A percentile compares a stretch with the other conserved stretches of the same genome.
Conservation (phyloP, 169 alveolate species). For the Eimeria brunetti region DNA sequence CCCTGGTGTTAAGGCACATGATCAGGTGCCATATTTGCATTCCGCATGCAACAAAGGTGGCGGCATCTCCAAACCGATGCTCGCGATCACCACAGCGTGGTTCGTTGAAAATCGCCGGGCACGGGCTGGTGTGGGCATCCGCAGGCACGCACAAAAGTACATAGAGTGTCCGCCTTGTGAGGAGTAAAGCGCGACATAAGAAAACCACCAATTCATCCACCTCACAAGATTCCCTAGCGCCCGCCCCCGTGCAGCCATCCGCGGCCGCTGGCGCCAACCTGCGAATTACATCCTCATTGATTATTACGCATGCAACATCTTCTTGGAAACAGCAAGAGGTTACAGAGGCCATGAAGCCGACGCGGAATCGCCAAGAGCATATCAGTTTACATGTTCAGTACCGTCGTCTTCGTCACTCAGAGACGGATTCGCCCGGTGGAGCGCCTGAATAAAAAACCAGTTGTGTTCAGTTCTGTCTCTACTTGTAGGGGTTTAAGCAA, state of each 20-base stretch:
- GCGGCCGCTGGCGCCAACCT: not conserved
- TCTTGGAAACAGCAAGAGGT: constrained; percentile 33
- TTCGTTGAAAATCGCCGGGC: not conserved
- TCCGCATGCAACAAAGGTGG: constrained; percentile 51
- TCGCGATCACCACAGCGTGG: not conserved
- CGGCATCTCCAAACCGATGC: constrained; percentile 51
- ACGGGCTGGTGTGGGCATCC: not conserved
- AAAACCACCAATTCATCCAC: constrained; percentile 35
- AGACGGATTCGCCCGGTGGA: not conserved
- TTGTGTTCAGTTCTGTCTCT: not conserved
- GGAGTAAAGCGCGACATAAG: constrained; percentile 58
- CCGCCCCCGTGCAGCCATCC: not conserved
- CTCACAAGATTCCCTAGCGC: not conserved
- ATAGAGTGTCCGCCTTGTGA: constrained; percentile 57
- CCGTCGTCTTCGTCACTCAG: not conserved
- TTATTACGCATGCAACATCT: constrained; percentile 58
- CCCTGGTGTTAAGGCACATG: constrained; percentile 17
- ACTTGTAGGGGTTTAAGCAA: not conserved
- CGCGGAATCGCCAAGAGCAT: not conserved
- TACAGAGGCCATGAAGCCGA: constrained; percentile 46
- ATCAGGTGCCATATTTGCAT: not conserved
- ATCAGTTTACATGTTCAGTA: not conserved
- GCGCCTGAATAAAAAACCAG: not conserved
- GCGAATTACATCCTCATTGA: constrained; percentile 14
- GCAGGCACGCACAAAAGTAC: constrained; percentile 56